Evolutionary conservation across 768 basidiomycete genomes (phyloP).

Genomic region (Mycena epipterygia): DNA sequence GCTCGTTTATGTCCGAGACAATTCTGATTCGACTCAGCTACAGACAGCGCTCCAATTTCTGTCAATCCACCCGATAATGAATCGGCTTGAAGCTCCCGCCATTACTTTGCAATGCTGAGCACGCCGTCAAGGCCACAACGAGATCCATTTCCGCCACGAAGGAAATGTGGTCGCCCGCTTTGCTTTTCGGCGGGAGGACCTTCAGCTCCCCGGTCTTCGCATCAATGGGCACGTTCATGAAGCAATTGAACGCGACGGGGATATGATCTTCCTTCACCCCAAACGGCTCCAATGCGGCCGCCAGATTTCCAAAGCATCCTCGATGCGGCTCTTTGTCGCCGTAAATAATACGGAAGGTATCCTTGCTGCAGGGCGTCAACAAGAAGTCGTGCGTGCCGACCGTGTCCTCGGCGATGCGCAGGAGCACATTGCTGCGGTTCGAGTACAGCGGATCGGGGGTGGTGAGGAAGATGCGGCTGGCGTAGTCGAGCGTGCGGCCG

Average conservation of each 20-base stretch:
- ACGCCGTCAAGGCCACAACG: conserved; percentile 26
- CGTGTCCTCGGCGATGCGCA: conserved; percentile 27
- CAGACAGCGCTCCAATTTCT: no score
- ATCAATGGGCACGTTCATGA: conserved; percentile 25
- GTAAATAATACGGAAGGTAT: conserved; percentile 29
- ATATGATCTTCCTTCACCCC: conserved; percentile 24
- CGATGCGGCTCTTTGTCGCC: conserved; percentile 21
- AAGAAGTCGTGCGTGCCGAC: conserved; percentile 27
- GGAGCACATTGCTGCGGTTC: conserved; percentile 24
- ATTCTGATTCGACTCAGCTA: no score
- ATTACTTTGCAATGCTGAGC: conserved; percentile 28
- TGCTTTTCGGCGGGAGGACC: conserved; percentile 25
- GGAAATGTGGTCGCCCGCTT: conserved; percentile 22
- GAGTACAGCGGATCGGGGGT: conserved; percentile 27
- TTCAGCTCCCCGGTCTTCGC: conserved; percentile 21
- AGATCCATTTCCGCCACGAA: conserved; percentile 27
- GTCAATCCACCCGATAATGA: conserved; percentile 17
- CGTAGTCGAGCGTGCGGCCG: conserved; percentile 31
- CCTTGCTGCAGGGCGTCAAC: conserved; percentile 22
- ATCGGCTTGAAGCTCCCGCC: conserved; percentile 31
- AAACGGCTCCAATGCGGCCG: conserved; percentile 14
- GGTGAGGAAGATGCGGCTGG: conserved; percentile 24
- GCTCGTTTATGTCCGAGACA: no score
- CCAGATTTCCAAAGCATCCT: conserved; percentile 26
- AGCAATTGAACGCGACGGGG: conserved; percentile 28